Conservation (phyloP, 306 rosid species). For the Vachellia collinsii region DNA sequence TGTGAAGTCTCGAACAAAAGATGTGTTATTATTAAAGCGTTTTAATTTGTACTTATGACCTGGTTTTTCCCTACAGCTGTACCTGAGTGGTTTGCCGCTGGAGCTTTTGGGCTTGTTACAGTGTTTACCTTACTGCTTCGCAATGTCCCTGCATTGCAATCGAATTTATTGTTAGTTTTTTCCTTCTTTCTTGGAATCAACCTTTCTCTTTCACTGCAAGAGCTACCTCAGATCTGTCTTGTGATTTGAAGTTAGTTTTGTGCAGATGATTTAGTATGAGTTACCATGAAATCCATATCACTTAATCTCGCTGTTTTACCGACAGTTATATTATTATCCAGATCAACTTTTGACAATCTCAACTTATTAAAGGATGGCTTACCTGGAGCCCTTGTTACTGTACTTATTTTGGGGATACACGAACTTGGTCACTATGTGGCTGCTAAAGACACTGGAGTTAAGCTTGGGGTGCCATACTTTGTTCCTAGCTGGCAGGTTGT, state of each 20-base stretch:
- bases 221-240: slow-evolving; percentile 17
- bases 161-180: slow-evolving; percentile 73
- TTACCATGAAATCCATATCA: slow-evolving; percentile 6
- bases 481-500: slow-evolving; percentile 99
- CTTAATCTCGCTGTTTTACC: slow-evolving; percentile 39
- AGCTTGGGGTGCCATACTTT: slow-evolving; percentile 91
- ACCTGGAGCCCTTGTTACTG: slow-evolving; percentile 87
- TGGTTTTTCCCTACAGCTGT: slow-evolving; percentile 63
- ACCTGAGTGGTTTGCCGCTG: slow-evolving; percentile 98
- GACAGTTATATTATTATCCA: slow-evolving; percentile 48
- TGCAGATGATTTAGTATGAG: slow-evolving; percentile 25
- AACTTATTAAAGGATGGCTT: slow-evolving; percentile 86
- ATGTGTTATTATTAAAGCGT: slow-evolving; percentile 20
- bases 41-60: slow-evolving; percentile 17
- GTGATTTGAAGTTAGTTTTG: slow-evolving; percentile 18
- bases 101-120: slow-evolving; percentile 91
- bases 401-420: slow-evolving; percentile 77
- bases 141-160: slow-evolving; percentile 90
- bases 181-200: slow-evolving; percentile 26
- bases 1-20: slow-evolving; percentile 14
- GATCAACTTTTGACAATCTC: slow-evolving; percentile 88
- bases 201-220: background rate
- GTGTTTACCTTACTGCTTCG: slow-evolving; percentile 83
- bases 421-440: slow-evolving; percentile 78
- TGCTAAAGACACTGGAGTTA: slow-evolving; percentile 65